Base-by-base conservation (phyloP, 2,329 filamentous ascomycete genomes). In the Grosmannia clavigera region DNA sequence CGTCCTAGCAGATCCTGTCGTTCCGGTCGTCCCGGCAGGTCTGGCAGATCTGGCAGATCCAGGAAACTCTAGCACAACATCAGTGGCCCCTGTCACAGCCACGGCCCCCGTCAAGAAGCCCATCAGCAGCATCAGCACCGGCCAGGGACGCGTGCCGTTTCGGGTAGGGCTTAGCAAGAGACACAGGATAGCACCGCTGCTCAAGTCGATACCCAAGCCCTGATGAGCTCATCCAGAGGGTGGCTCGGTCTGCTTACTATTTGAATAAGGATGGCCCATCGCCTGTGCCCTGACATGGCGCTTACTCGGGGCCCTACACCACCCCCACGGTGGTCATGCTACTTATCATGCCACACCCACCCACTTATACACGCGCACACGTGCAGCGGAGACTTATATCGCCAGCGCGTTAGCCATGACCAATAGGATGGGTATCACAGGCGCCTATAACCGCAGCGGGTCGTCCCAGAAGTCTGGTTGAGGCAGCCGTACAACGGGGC, bases 91-190 rank as follows among this genome's bases (percentile, higher is more conserved):
- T 4, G 55, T 11, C 38, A 14, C 11, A 0, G 38, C 25, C 25
- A 14, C 22, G 11, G 12, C 22, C 22, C 22, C 52, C 14, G n/a
- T 10, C 35, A 48, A 50, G 46, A 53, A 38, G 22, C 12, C 22
- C 25, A 51, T 58, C 58, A 58, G 62, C 51, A 60, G n/a, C 22
- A 53, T 29, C 22, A 19, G 9, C 48, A 22, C 29, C 48, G 25
- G 31, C 31, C 66, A 65, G 58, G 64, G 66, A 16, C 78, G 75
- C 62, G 76, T 76, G 19, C 63, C 74, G 19, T 79, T 77, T 63
- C 73, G 79, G 19, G 78, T 81, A 59, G 79, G 79, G 3, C 67
- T 81, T 64, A 81, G 78, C 70, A 80, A 74, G 67, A 72, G 68
- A 65, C 74, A 74, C 22, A 72, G 75, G 61, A 80, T 81, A 62